These are phyloP conservation scores for Lineolata rhizophorae DNA, from an alignment of 495 filamentous ascomycete genomes.

Conservation along the genomic window DNA sequence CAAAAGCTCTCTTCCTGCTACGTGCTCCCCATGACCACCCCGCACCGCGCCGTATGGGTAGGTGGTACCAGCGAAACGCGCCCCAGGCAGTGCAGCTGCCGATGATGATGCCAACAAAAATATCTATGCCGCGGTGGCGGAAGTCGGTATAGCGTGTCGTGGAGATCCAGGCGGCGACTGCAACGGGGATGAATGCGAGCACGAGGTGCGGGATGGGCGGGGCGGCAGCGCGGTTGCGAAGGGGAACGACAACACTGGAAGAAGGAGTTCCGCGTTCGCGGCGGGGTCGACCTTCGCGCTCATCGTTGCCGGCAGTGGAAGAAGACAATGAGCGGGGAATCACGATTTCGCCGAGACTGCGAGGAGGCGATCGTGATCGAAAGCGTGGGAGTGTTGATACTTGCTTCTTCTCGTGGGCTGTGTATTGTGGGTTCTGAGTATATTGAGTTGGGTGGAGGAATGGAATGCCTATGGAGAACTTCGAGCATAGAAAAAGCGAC, in stretches of 20 bases:
- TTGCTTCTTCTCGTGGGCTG: conserved; percentile 1
- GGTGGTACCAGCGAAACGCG: conserved; percentile 37
- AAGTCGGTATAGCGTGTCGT: conserved; percentile 41
- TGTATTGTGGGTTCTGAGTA: conserved; percentile 6
- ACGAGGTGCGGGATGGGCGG: conserved; percentile 37
- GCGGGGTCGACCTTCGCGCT: conserved; percentile 3
- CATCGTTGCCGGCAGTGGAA: not conserved
- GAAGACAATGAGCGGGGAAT: too few species aligned
- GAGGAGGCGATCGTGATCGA: too few species aligned
- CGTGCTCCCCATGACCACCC: conserved; percentile 20
- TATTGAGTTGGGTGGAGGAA: conserved; percentile 11
- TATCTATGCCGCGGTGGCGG: conserved; percentile 41
- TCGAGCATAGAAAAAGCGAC: conserved; percentile 39
- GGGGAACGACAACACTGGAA: conserved; percentile 3
- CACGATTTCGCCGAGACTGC: too few species aligned
- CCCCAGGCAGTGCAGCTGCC: conserved; percentile 33
- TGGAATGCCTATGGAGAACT: conserved; percentile 39
- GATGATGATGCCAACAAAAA: conserved; percentile 34
- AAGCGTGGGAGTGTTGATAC: not conserved
- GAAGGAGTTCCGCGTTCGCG: not conserved
- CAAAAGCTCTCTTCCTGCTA: conserved; percentile 16
- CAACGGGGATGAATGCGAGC: conserved; percentile 31
- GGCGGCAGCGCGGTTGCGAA: conserved; percentile 30
- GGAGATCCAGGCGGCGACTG: conserved; percentile 36
- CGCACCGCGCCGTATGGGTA: conserved; percentile 14